Conservation (phyloP, 225 moss, liverwort and hornwort species). For the Pseudoscleropodium purum region DNA sequence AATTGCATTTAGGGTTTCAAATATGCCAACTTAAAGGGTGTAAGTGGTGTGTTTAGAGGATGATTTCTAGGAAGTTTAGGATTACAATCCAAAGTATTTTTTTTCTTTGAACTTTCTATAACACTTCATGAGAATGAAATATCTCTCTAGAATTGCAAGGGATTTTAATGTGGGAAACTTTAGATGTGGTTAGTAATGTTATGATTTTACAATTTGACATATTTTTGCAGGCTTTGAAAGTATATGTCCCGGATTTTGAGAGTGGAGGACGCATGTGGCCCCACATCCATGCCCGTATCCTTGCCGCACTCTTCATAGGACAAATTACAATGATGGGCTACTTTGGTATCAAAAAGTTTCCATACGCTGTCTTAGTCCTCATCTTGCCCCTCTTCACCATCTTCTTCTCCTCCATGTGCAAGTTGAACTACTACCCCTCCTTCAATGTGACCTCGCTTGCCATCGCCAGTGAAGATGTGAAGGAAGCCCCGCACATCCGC, state of each 20-base stretch:
- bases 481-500: constrained; percentile 25
- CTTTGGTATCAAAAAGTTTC: constrained; percentile 53
- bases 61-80: neutral
- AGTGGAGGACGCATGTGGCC: constrained; percentile 78
- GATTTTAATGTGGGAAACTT: neutral
- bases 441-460: constrained; percentile 47
- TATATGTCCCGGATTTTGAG: constrained; percentile 53
- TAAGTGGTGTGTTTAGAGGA: no score
- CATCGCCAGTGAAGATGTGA: constrained; percentile 61
- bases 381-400: constrained; percentile 46
- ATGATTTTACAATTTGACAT: neutral
- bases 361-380: constrained; percentile 33
- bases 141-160: accelerated
- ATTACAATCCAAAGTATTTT: no score
- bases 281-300: constrained; percentile 50
- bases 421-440: constrained; percentile 60
- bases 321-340: constrained; percentile 73
- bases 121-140: neutral
- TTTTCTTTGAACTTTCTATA: neutral
- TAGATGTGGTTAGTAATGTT: neutral
- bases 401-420: constrained; percentile 52
- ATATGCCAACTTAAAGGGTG: neutral
- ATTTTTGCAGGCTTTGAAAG: constrained; percentile 36
- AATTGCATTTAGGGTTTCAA: neutral
- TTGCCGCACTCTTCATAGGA: constrained; percentile 50